Conservation (phyloP, 164 flowering plant genomes). For the Platanus orientalis region DNA sequence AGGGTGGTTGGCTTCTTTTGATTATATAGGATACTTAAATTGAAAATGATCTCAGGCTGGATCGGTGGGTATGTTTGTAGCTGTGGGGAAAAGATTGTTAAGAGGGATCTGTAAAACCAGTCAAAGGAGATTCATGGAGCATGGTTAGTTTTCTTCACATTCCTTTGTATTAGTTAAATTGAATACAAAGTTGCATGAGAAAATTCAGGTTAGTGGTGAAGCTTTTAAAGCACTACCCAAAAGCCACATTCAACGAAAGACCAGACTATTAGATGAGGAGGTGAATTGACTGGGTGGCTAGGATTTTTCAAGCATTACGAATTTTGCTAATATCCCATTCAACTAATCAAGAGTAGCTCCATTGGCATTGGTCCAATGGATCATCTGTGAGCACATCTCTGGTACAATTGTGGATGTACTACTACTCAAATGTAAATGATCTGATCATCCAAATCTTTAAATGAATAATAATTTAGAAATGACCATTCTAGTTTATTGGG, state of each 20-base stretch:
- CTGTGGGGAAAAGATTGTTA: slow-evolving; percentile 65
- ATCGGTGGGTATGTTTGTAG: slow-evolving; percentile 63
- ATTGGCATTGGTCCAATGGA: neutral
- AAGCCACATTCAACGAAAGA: too few species aligned
- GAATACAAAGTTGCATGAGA: neutral
- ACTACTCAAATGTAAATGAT: too few species aligned
- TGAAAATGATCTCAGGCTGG: slow-evolving; percentile 61
- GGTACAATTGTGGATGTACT: too few species aligned
- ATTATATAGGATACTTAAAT: too few species aligned
- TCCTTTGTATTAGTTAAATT: neutral
- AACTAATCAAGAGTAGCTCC: neutral
- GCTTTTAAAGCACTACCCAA: neutral
- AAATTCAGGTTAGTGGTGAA: neutral
- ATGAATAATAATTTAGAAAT: too few species aligned
- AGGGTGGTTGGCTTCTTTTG: too few species aligned
- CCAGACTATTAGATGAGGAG: neutral
- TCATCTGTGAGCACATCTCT: too few species aligned
- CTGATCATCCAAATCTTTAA: too few species aligned
- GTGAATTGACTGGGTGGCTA: neutral
- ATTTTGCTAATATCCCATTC: neutral
- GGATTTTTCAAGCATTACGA: neutral
- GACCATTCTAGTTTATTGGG: too few species aligned
- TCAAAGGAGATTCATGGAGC: slow-evolving; percentile 97
- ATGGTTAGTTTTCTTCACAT: slow-evolving; percentile 52
- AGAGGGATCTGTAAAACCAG: slow-evolving; percentile 76